These are phyloP conservation scores for Aspergillus kassunensis DNA, from an alignment of 495 filamentous ascomycete genomes.

Conservation along the genomic window DNA sequence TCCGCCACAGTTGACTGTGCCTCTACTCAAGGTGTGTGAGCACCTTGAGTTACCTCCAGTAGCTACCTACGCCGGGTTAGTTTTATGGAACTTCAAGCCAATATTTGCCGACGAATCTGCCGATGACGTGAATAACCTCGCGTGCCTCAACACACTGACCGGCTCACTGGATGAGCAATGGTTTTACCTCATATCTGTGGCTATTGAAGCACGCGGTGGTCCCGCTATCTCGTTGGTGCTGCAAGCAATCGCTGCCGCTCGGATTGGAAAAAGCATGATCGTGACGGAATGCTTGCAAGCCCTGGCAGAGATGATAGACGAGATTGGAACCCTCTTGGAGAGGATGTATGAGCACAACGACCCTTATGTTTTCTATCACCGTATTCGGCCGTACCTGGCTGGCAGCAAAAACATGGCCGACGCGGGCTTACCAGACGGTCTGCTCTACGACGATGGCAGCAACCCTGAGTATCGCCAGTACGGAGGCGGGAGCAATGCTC, in stretches of 20 bases:
- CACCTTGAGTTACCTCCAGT: constrained; percentile 88
- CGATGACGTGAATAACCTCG: constrained; percentile 78
- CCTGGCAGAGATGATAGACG: constrained; percentile 85
- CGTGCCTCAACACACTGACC: constrained; percentile 86
- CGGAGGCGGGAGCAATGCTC: constrained; percentile 89
- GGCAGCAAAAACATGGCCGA: constrained; percentile 96
- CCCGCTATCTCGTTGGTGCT: constrained; percentile 89
- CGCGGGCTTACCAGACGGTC: constrained; percentile 80
- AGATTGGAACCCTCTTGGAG: constrained; percentile 67
- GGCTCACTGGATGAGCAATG: constrained; percentile 94
- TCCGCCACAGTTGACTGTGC: constrained; percentile 78
- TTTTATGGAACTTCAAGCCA: constrained; percentile 94
- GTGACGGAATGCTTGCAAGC: constrained; percentile 70
- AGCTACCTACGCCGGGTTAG: constrained; percentile 88
- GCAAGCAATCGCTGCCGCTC: constrained; percentile 77
- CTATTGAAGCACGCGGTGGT: constrained; percentile 89
- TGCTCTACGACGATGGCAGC: constrained; percentile 77
- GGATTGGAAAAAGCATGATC: constrained; percentile 59
- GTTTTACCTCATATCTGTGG: constrained; percentile 81
- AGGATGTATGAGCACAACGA: constrained; percentile 93
- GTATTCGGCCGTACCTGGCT: constrained; percentile 88
- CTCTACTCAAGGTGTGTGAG: constrained; percentile 71
- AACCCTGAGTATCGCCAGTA: constrained; percentile 68
- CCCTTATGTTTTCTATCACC: constrained; percentile 88
- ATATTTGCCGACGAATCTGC: constrained; percentile 76